A percentile compares a stretch with the other conserved stretches of the same genome.
Evolutionary conservation across 257 asterid species (phyloP).

Genomic region (Solanum acaule): DNA sequence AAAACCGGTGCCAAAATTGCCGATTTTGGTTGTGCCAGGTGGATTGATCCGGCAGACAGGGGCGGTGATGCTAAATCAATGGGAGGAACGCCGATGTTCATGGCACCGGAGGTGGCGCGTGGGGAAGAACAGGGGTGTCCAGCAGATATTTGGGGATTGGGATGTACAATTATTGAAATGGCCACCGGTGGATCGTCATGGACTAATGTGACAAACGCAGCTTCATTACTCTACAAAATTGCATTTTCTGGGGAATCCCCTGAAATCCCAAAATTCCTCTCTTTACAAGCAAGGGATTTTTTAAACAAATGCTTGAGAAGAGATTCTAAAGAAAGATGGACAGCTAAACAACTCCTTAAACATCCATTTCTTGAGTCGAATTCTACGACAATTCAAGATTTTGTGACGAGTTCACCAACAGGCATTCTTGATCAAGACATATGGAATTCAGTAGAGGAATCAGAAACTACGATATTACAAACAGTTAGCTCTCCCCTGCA

Average conservation of each 20-base stretch:
- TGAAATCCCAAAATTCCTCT: conserved; percentile 33
- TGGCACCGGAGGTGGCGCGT: conserved; percentile 78
- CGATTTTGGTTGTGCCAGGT: conserved; percentile 74
- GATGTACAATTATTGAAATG: conserved; percentile 76
- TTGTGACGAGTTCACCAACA: conserved; percentile 42
- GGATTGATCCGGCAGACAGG: neutral
- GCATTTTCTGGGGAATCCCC: conserved; percentile 59
- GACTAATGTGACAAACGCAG: conserved; percentile 25
- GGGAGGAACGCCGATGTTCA: conserved; percentile 70
- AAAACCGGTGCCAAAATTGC: conserved; percentile 42
- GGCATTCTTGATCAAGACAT: conserved; percentile 62
- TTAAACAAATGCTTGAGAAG: conserved; percentile 49
- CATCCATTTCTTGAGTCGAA: conserved; percentile 44
- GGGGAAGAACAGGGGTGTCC: conserved; percentile 64
- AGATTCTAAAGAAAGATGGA: conserved; percentile 48
- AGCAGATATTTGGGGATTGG: conserved; percentile 75
- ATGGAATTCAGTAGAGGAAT: conserved; percentile 58
- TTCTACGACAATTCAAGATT: neutral
- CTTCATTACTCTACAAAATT: conserved; percentile 32
- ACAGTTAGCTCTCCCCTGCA: neutral
- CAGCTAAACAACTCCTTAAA: conserved; percentile 41
- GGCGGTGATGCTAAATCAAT: neutral
- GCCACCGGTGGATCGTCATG: conserved; percentile 57
- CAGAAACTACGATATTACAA: conserved; percentile 1
- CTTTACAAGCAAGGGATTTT: conserved; percentile 54